Evolutionary conservation across 306 rosid genomes (phyloP), one percentile per base, ranked within the genome.

Genomic region (Trifolium dubium): DNA sequence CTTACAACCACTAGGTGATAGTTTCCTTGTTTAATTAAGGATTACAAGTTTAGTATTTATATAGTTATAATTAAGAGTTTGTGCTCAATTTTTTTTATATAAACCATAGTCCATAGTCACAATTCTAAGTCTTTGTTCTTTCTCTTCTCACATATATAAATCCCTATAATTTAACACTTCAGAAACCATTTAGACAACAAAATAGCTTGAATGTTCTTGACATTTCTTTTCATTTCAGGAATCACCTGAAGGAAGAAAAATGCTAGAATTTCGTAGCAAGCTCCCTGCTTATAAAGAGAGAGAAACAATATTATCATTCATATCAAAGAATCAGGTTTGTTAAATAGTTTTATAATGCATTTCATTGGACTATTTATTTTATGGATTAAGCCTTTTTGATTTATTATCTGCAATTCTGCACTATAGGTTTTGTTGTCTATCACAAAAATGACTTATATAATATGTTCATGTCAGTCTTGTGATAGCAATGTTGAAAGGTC

Each of bases 281-380:
- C 99, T 94, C 77, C 97, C 97, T 67, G 93, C 90, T 43, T 94
- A 88, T 84, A 87, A 86, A 76, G 89, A 86, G 87, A 90, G 86
- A 92, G 96, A 86, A 80, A 77, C 90, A 50, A 72, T 94, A 77
- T 80, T 94, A 77, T 71, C 88, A 60, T 77, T 87, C 73, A 69
- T 92, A 73, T 82, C 96, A 76, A 84, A 29, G 34, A 88, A 94
- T 86, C 99, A 94, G 99, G 99, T 88, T 47, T 56, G 70, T 59
- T 78, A 59, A 74, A 32, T 79, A 75, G 39, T 40, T 66, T 49
- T 46, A 18, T 5, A 59, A 59, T 13, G 39, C 31, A 8, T 72
- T 62, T 73, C 58, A n/a, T 80, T 70, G 37, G 78, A 49, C 31
- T 62, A 2, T 13, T 62, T 1, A 9, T 60, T 66, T 71, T 31